These are phyloP conservation scores for Populus davidiana DNA, from an alignment of 345 rosid genomes.

Conservation along the genomic window DNA sequence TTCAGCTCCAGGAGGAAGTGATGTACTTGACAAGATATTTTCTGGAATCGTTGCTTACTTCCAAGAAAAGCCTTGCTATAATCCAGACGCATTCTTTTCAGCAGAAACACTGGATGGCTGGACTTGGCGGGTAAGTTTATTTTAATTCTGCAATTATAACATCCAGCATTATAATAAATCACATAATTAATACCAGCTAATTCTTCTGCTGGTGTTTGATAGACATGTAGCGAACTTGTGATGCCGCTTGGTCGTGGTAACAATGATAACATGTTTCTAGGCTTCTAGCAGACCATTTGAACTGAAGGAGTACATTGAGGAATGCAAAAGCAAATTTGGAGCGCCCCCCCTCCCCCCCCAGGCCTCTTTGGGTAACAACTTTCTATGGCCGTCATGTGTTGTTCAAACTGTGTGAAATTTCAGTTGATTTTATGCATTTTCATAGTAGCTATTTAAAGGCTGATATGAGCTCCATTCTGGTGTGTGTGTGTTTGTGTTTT, in stretches of 20 bases:
- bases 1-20: constrained; percentile 10
- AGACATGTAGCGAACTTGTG: constrained; percentile 26
- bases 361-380: constrained; percentile 21
- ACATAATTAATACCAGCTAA: background rate
- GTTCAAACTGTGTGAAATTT: background rate
- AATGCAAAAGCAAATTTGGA: constrained; percentile 1
- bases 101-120: constrained; percentile 17
- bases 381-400: constrained; percentile 17
- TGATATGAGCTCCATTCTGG: background rate
- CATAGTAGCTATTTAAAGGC: background rate
- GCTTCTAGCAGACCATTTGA: constrained; percentile 18
- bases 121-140: constrained; percentile 21
- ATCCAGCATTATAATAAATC: background rate
- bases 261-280: constrained; percentile 8
- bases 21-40: constrained; percentile 18
- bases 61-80: constrained; percentile 1
- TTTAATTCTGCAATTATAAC: background rate
- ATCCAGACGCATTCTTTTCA: background rate
- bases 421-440: background rate
- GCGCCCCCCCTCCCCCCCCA: too few relatives aligned
- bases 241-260: constrained; percentile 9
- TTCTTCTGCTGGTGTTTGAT: background rate
- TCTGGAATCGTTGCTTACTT: constrained; percentile 2
- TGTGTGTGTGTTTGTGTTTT: too few relatives aligned
- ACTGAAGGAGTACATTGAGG: background rate